A percentile compares a stretch with the other conserved stretches of the same genome.
These are phyloP conservation scores for Saccharomycopsis sp. DNA, from an alignment of 805 yeast species.

Conservation along the genomic window DNA sequence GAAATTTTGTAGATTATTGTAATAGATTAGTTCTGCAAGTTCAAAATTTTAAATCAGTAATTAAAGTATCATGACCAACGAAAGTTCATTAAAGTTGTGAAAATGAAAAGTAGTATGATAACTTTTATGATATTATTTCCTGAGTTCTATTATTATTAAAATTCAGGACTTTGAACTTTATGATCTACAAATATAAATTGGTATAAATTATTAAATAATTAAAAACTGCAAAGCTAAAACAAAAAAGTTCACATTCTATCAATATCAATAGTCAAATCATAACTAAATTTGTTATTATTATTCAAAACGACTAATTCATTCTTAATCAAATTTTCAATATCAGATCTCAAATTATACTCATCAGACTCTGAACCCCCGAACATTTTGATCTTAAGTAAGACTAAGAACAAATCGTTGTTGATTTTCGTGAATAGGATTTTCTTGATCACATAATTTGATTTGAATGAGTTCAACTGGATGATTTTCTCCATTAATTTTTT, in stretches of 20 bases:
- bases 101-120: no score
- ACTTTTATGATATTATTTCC: no score
- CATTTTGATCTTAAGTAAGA: conserved; percentile 46
- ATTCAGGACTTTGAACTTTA: no score
- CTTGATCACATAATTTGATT: conserved; percentile 36
- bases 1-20: no score
- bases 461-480: conserved; percentile 40
- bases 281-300: conserved; percentile 19
- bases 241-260: conserved; percentile 22
- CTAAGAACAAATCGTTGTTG: conserved; percentile 48
- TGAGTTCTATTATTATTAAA: no score
- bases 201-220: no score
- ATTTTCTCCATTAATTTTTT: conserved; percentile 34
- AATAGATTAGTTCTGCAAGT: no score
- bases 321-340: conserved; percentile 34
- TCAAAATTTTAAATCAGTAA: no score
- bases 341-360: conserved; percentile 45
- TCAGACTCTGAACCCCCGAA: conserved; percentile 66
- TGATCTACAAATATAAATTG: no score
- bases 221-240: neutral
- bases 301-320: conserved; percentile 22
- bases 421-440: conserved; percentile 47
- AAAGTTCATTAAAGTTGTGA: no score
- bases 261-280: conserved; percentile 37
- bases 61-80: no score